phyloP scores from a whole-genome alignment of 805 yeast genomes.

The Cyberlindnera japonica region DNA sequence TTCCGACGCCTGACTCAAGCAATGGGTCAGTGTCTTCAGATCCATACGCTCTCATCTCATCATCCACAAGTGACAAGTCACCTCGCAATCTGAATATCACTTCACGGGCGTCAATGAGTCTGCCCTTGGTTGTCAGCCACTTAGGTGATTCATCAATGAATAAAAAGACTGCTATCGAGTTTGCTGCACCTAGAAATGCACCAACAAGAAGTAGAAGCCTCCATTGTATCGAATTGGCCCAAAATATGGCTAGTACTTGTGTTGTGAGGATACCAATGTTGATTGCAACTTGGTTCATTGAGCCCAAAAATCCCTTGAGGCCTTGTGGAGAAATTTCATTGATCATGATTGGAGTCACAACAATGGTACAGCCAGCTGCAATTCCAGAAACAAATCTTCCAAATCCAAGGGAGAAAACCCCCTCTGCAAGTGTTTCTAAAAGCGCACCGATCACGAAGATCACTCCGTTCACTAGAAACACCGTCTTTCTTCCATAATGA shows the following conservation, averaged over 20 bases:
- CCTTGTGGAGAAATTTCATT: conserved; percentile 73
- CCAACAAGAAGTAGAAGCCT: conserved; percentile 66
- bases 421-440: conserved; percentile 48
- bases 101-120: conserved; percentile 38
- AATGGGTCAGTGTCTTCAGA: conserved; percentile 4
- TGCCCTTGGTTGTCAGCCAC: conserved; percentile 62
- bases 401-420: conserved; percentile 40
- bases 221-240: conserved; percentile 71
- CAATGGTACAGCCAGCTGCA: conserved; percentile 86
- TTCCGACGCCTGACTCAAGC: conserved; percentile 1
- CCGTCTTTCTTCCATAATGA: conserved; percentile 54
- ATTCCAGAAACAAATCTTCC: conserved; percentile 82
- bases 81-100: conserved; percentile 36
- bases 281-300: conserved; percentile 84
- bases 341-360: conserved; percentile 77
- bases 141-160: conserved; percentile 74
- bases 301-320: conserved; percentile 74
- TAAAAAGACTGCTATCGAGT: conserved; percentile 38
- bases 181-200: conserved; percentile 45
- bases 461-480: conserved; percentile 48
- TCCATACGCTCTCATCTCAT: conserved; percentile 16
- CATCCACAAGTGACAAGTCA: conserved; percentile 17
- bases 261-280: conserved; percentile 82
- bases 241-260: conserved; percentile 66
- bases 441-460: conserved; percentile 60